Conservation (phyloP, 2,329 filamentous ascomycete genomes). For the Fusarium verticillioides region DNA sequence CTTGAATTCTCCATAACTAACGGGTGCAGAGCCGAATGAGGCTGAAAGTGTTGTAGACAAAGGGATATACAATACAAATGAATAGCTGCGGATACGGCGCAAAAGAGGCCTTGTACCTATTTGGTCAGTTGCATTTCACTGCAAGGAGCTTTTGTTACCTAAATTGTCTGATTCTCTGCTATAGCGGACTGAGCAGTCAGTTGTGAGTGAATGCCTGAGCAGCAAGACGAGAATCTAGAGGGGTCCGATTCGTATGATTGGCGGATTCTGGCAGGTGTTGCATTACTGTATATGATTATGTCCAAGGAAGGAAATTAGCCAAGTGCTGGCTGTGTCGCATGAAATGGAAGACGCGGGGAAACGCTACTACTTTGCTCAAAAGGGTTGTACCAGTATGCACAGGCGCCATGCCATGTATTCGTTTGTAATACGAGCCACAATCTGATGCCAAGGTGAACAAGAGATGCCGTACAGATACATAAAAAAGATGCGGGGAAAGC, state of each 20-base stretch:
- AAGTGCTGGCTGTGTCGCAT: constrained; percentile 1
- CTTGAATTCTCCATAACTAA: constrained; percentile 22
- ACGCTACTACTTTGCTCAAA: background rate
- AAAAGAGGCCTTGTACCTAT: background rate
- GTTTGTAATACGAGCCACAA: background rate
- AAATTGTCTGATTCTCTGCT: background rate
- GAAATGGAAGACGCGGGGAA: constrained; percentile 18
- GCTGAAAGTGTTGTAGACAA: constrained; percentile 4
- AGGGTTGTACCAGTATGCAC: background rate
- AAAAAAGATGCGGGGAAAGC: constrained; percentile 12
- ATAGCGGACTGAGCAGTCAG: background rate
- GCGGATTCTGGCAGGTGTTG: background rate
- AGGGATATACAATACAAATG: background rate
- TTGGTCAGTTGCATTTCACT: background rate
- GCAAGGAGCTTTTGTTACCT: background rate
- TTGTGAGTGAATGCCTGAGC: background rate
- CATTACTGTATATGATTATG: background rate
- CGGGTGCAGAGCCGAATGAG: constrained; percentile 18
- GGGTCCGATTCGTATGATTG: constrained; percentile 8
- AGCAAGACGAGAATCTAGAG: background rate
- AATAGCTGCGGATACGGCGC: background rate
- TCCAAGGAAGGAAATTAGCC: background rate
- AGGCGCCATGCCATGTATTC: background rate
- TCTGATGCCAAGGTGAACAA: background rate
- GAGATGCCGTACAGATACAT: background rate